A percentile compares a stretch with the other conserved stretches of the same genome.
Conservation (phyloP, 208 protist species). For the Herpetomonas muscarum region DNA sequence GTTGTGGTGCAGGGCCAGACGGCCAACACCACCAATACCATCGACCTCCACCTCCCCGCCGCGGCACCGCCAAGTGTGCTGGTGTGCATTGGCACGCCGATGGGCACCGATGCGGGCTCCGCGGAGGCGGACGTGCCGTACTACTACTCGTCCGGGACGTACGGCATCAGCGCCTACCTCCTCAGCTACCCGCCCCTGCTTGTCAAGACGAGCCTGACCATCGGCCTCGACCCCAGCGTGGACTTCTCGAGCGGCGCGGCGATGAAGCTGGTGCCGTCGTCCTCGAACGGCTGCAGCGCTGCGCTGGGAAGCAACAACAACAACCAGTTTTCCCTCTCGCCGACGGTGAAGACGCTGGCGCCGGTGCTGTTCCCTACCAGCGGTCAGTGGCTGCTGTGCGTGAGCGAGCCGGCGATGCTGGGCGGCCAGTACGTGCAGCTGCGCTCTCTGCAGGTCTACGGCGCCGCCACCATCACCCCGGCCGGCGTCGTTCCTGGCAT, state of each 20-base stretch:
- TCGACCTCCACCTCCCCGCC: conserved; percentile 18
- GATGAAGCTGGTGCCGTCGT: neutral
- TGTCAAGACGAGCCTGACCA: conserved; percentile 10
- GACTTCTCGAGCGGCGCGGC: conserved; percentile 4
- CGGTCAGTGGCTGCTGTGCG: conserved; percentile 32
- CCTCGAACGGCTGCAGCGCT: conserved; percentile 5
- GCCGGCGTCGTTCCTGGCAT: conserved; percentile 17
- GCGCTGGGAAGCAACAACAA: neutral
- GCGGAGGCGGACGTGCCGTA: conserved; percentile 13
- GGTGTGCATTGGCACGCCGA: conserved; percentile 25
- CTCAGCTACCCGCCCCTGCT: conserved; percentile 21
- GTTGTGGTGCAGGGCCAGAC: too few relatives aligned
- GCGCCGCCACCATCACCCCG: conserved; percentile 16
- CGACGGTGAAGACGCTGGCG: neutral
- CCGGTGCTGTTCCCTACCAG: conserved; percentile 19
- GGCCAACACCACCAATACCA: conserved; percentile 3
- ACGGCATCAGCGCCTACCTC: conserved; percentile 12
- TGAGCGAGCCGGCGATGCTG: conserved; percentile 14
- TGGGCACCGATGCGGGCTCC: neutral
- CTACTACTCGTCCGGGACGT: conserved; percentile 14
- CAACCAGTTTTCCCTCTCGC: conserved; percentile 3
- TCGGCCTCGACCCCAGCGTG: conserved; percentile 22
- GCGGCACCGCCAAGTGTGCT: conserved; percentile 10
- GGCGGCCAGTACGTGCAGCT: conserved; percentile 10
- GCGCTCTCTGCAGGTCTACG: conserved; percentile 27